Percentiles rank a stretch among this genome's conserved stretches.
Evolutionary conservation across 768 basidiomycete species (phyloP).

Genomic region (Russula olivacea): DNA sequence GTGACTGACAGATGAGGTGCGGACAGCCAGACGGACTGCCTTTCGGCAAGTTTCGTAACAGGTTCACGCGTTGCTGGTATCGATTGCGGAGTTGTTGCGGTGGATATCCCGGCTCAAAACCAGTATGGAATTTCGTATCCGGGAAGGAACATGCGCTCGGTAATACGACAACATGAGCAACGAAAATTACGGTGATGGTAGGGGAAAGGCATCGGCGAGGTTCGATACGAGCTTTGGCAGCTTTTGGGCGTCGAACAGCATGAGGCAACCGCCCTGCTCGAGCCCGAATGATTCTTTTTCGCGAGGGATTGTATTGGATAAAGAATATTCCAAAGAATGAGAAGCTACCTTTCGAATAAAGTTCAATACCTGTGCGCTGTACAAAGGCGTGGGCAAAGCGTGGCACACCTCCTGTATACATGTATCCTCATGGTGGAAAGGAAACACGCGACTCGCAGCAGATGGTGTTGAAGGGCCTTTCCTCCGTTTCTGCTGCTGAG

Average conservation of each 20-base stretch:
- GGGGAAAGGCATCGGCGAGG: constrained; percentile 9
- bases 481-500: constrained; percentile 38
- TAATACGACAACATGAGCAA: not conserved
- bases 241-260: constrained; percentile 48
- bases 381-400: not conserved
- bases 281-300: constrained; percentile 66
- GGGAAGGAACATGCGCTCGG: not conserved
- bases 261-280: constrained; percentile 60
- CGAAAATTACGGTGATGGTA: constrained; percentile 5
- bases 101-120: not conserved
- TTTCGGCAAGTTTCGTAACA: not conserved
- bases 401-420: constrained; percentile 54
- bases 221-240: constrained; percentile 38
- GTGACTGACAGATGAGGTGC: not conserved
- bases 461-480: constrained; percentile 31
- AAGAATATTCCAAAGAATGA: constrained; percentile 48
- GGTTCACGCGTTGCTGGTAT: not conserved
- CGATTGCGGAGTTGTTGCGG: not conserved
- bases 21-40: not conserved
- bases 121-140: not conserved
- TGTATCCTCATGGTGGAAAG: constrained; percentile 87
- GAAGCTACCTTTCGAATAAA: constrained; percentile 40
- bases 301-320: constrained; percentile 48
- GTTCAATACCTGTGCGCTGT: constrained; percentile 3
- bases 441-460: constrained; percentile 50